These are phyloP conservation scores for Mortierella sp. DNA, from an alignment of 371 early-diverging fungal genomes.

Conservation along the genomic window DNA sequence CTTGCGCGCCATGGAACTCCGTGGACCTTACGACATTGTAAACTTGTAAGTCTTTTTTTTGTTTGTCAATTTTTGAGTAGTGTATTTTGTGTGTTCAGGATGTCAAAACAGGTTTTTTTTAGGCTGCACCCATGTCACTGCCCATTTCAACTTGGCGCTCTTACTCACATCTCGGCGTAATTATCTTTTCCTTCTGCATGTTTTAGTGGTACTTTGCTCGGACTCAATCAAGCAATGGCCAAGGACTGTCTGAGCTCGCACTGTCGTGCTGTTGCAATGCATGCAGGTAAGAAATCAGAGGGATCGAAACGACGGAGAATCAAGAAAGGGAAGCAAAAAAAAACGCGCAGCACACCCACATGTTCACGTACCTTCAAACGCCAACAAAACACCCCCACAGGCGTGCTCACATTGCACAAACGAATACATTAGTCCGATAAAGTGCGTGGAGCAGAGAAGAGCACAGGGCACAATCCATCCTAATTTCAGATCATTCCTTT, in stretches of 20 bases:
- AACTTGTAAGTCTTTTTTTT: conserved; percentile 76
- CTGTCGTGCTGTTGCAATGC: conserved; percentile 67
- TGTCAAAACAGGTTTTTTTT: too few species aligned
- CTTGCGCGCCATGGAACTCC: conserved; percentile 80
- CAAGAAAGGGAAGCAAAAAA: conserved; percentile 17
- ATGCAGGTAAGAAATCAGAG: conserved; percentile 64
- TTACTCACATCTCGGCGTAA: conserved; percentile 10
- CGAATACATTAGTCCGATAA: background rate
- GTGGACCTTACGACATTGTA: conserved; percentile 88
- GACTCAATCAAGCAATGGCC: conserved; percentile 68
- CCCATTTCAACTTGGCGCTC: background rate
- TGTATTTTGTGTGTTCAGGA: background rate
- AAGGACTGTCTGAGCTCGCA: conserved; percentile 65
- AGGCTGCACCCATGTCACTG: background rate
- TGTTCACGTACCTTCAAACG: too few species aligned
- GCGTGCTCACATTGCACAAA: conserved; percentile 6
- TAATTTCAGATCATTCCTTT: background rate
- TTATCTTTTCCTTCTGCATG: background rate
- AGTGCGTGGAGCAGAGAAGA: background rate
- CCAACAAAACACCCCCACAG: background rate
- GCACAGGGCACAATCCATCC: conserved; percentile 10
- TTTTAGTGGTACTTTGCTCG: conserved; percentile 64
- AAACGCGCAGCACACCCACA: background rate
- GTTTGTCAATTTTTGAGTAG: background rate
- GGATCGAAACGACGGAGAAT: background rate